Conservation (phyloP, 441 rosid genomes). For the Theobroma grandiflorum region DNA sequence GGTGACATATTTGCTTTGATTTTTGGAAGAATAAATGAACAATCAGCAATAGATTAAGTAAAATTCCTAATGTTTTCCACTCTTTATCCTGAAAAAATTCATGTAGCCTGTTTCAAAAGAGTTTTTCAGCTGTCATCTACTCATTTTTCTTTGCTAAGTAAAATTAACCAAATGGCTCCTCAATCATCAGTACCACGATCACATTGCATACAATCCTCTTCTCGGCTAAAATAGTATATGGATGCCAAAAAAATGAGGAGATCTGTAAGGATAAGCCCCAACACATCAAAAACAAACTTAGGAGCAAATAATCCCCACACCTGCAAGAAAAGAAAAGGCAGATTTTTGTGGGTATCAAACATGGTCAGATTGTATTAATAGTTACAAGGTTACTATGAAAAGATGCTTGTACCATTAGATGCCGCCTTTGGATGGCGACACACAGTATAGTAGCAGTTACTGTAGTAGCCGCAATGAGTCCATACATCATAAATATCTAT, state of each 20-base stretch:
- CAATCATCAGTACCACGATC: not conserved
- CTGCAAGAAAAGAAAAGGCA: slow-evolving; percentile 46
- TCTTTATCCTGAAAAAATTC: slow-evolving; percentile 2
- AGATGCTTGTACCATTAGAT: slow-evolving; percentile 74
- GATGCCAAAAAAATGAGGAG: slow-evolving; percentile 72
- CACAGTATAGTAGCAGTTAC: slow-evolving; percentile 74
- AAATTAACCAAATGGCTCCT: not conserved
- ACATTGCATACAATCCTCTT: not conserved
- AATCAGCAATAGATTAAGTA: not conserved
- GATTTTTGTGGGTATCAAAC: not conserved
- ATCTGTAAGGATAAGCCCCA: slow-evolving; percentile 76
- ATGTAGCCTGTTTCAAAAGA: not conserved
- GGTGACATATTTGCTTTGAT: not conserved
- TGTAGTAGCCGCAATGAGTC: slow-evolving; percentile 64
- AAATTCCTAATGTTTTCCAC: not conserved
- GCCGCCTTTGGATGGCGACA: slow-evolving; percentile 87
- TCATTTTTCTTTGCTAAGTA: not conserved
- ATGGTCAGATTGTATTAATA: not conserved
- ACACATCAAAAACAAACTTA: slow-evolving; percentile 91
- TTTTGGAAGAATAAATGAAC: not conserved
- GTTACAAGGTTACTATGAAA: not conserved
- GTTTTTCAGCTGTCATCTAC: not conserved
- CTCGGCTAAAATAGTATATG: slow-evolving; percentile 51
- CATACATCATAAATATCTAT: slow-evolving; percentile 81
- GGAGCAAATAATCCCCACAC: slow-evolving; percentile 99